phyloP scores from a whole-genome alignment of 768 basidiomycete genomes.

The Trametes punicea region DNA sequence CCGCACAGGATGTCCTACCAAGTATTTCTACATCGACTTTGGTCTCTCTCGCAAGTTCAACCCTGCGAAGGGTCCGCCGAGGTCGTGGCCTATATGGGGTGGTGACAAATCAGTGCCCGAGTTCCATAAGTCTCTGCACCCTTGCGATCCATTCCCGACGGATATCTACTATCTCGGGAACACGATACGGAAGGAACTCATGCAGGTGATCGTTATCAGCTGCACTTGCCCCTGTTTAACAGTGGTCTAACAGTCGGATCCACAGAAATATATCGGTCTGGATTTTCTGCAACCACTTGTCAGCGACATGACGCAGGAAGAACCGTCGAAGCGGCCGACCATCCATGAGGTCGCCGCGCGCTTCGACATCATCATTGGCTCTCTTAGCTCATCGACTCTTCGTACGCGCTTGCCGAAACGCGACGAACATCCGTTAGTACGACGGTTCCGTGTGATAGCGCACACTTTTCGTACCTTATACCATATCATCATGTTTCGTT shows the following conservation, averaged over 20 bases:
- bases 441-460: too few species aligned
- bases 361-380: constrained; percentile 7
- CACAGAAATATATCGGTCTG: constrained; percentile 13
- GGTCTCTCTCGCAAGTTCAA: constrained; percentile 25
- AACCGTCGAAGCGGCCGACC: constrained; percentile 26
- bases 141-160: constrained; percentile 24
- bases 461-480: too few species aligned
- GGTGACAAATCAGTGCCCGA: constrained; percentile 23
- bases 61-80: constrained; percentile 25
- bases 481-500: too few species aligned
- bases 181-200: constrained; percentile 9
- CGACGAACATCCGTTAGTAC: too few species aligned
- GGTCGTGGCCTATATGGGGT: constrained; percentile 18
- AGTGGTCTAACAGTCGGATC: neutral
- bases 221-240: too few species aligned
- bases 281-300: constrained; percentile 28
- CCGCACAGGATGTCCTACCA: constrained; percentile 23
- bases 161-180: constrained; percentile 23
- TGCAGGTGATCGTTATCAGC: too few species aligned
- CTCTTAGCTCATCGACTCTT: neutral
- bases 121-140: constrained; percentile 8
- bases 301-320: constrained; percentile 22
- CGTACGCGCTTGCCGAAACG: neutral
- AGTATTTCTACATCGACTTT: constrained; percentile 29
- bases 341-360: constrained; percentile 15